Percentiles rank a stretch among this genome's conserved stretches.
These are phyloP conservation scores for Leishmania martiniquensis DNA, from an alignment of 208 protist genomes.

Conservation along the genomic window DNA sequence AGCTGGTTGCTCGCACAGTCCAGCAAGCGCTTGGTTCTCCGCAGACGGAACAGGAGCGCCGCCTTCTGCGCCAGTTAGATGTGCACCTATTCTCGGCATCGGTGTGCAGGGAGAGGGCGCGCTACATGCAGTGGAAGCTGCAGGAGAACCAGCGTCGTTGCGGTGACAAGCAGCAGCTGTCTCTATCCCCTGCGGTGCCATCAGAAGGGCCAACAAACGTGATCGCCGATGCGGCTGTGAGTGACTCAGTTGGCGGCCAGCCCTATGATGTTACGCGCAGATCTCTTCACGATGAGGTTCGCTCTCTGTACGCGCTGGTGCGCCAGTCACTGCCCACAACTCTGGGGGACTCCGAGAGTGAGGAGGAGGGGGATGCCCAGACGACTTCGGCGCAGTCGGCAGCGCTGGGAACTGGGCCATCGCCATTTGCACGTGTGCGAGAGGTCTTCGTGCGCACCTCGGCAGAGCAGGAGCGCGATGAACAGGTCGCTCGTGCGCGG, in stretches of 20 bases:
- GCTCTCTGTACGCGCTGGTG: conserved; percentile 55
- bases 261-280: conserved; percentile 67
- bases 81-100: conserved; percentile 49
- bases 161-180: not conserved
- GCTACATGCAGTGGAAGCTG: conserved; percentile 68
- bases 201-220: not conserved
- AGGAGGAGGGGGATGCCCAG: conserved; percentile 25
- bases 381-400: not conserved
- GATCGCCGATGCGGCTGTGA: not conserved
- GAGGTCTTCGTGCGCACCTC: conserved; percentile 56
- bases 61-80: conserved; percentile 58
- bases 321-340: conserved; percentile 61
- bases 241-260: not conserved
- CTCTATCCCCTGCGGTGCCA: not conserved
- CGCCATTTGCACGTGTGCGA: conserved; percentile 14
- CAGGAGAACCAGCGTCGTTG: conserved; percentile 5
- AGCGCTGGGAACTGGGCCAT: not conserved
- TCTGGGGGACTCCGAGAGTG: conserved; percentile 23
- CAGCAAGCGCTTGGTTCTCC: conserved; percentile 54
- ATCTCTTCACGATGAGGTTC: conserved; percentile 48
- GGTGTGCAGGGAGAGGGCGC: conserved; percentile 64
- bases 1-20: conserved; percentile 58
- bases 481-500: conserved; percentile 51
- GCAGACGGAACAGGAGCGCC: conserved; percentile 54
- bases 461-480: conserved; percentile 52